Evolutionary conservation across 805 yeast species (phyloP), one percentile per base, ranked within the genome.

Genomic region (Candida patagonica): DNA sequence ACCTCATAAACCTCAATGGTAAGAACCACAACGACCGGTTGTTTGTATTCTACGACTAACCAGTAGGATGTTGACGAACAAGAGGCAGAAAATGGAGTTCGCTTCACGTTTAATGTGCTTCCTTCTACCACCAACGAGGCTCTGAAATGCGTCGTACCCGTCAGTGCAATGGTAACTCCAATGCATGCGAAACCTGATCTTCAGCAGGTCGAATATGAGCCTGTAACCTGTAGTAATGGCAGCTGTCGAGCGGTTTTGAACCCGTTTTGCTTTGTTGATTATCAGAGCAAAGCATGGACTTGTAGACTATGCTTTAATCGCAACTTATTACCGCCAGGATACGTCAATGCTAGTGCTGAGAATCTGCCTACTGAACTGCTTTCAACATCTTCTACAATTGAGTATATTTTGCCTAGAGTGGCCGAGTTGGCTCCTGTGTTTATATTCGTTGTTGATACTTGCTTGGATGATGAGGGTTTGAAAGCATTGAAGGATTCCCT

Each of bases 131-230:
- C 84, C 47, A 73, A 74, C 19, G 95, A 86, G 55, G 88, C 94
- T 19, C 76, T 75, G 50, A 76, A 84, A 52, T 78, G 83, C 54
- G 89, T 87, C 5, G 80, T 86, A 21, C 96, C 97, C 9, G 73
- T 88, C 17, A 94, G 95, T 21, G 78, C 92, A 42, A 63, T 88
- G 41, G 87, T 85, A 63, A 84, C 95, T 9, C 97, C 97, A 5
- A 68, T 88, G 50, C 76, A 81, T 54, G 70, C 71, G 36, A 70
- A 81, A 42, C 83, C 79, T 41, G 83, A 77, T 44, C 65, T 83
- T 41, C 78, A 80, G 15, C 56, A 80, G 37, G 84, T 85, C 35
- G 69, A 71, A 41, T 83, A 85, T 58, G 92, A 84, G 54, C 95
- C 95, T 5, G 74, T 76, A 29, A 59, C 71, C 31, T 86, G 95